phyloP scores from a whole-genome alignment of 257 asterid genomes.

The Jaltomata sinuosa region DNA sequence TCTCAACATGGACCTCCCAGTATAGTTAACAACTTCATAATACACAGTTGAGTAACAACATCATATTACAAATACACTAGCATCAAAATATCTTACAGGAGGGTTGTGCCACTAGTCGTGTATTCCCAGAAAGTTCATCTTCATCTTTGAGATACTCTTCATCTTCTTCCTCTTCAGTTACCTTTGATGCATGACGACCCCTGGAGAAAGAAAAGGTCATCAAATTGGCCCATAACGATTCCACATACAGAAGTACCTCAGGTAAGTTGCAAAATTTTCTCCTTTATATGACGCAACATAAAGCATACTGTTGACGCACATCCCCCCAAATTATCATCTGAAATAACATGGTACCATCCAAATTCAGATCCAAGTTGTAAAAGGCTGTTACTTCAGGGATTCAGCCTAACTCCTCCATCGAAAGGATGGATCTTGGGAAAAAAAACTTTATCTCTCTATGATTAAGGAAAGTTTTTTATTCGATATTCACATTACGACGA shows the following conservation, averaged over 20 bases:
- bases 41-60: neutral
- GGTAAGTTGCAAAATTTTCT: too few species aligned
- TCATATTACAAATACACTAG: neutral
- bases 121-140: constrained; percentile 60
- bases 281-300: neutral
- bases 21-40: neutral
- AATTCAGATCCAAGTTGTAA: neutral
- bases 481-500: neutral
- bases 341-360: neutral
- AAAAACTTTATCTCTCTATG: neutral
- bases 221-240: neutral
- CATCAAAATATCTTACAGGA: constrained; percentile 56
- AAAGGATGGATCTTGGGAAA: too few species aligned
- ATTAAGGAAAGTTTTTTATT: neutral
- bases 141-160: constrained; percentile 92
- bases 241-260: neutral
- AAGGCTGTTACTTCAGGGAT: neutral
- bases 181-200: constrained; percentile 98
- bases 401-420: too few species aligned
- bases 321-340: neutral
- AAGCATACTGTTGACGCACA: neutral
- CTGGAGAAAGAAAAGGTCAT: constrained; percentile 23
- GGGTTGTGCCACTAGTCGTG: constrained; percentile 88
- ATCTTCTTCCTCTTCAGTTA: constrained; percentile 99
- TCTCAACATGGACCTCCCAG: neutral